Percentiles rank a stretch among this genome's conserved stretches.
phyloP scores from a whole-genome alignment of 371 early-diverging fungal species.

The Fennellomyces sp. region DNA sequence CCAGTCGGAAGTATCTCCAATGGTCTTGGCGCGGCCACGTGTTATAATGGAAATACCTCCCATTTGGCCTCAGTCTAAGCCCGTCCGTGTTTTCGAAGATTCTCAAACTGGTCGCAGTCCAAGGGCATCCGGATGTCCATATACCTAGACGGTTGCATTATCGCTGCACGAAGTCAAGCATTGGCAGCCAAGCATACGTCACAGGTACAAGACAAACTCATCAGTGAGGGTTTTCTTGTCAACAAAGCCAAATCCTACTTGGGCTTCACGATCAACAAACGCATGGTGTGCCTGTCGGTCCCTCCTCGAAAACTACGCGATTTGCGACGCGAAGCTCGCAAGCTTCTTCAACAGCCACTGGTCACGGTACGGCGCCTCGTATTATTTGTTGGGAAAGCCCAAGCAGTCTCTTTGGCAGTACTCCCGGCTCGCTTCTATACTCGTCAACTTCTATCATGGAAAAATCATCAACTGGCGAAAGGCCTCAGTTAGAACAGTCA shows the following conservation, averaged over 20 bases:
- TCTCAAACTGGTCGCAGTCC: constrained; percentile 22
- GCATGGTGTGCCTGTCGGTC: constrained; percentile 9
- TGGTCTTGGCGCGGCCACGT: constrained; percentile 17
- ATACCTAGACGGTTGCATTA: constrained; percentile 29
- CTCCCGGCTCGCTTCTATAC: constrained; percentile 24
- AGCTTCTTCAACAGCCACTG: neutral
- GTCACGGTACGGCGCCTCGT: constrained; percentile 12
- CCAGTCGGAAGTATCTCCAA: constrained; percentile 15
- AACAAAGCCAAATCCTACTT: constrained; percentile 20
- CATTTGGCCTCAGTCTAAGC: constrained; percentile 30
- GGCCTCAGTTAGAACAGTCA: neutral
- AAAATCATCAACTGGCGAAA: neutral
- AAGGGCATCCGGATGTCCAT: constrained; percentile 19
- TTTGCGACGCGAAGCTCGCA: constrained; percentile 8
- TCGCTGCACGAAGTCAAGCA: constrained; percentile 7
- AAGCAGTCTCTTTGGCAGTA: constrained; percentile 23
- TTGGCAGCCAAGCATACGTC: constrained; percentile 4
- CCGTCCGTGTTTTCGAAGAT: constrained; percentile 37
- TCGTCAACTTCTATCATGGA: constrained; percentile 3
- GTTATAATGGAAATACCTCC: constrained; percentile 27
- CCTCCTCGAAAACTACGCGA: constrained; percentile 15
- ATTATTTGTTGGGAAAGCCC: constrained; percentile 27
- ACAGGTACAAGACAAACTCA: constrained; percentile 8
- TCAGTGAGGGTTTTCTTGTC: constrained; percentile 17
- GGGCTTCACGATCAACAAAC: constrained; percentile 18